phyloP scores from a whole-genome alignment of 2,329 filamentous ascomycete genomes.

The Waltergamsia citrina region DNA sequence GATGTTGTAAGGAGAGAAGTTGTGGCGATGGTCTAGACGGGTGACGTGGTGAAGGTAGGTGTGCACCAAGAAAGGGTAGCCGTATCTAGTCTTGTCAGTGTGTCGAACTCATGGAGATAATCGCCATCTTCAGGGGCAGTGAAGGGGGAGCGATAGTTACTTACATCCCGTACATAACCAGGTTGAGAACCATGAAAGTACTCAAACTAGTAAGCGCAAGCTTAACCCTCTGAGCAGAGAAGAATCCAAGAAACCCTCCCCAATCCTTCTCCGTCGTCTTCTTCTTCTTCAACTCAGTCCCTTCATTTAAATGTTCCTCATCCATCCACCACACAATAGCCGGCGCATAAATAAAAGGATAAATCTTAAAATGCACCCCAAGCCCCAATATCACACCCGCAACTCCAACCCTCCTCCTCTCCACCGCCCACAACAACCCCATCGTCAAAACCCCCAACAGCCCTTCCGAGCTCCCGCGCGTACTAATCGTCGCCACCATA shows the following conservation, averaged over 20 bases:
- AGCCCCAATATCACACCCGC: slow-evolving; percentile 72
- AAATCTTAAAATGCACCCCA: slow-evolving; percentile 95
- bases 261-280: too few species aligned
- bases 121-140: background rate
- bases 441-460: slow-evolving; percentile 78
- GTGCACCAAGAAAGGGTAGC: slow-evolving; percentile 71
- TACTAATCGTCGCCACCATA: slow-evolving; percentile 97
- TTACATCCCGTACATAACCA: slow-evolving; percentile 67
- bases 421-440: slow-evolving; percentile 72
- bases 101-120: background rate
- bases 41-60: slow-evolving; percentile 91
- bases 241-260: slow-evolving; percentile 26
- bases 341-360: slow-evolving; percentile 90
- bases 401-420: slow-evolving; percentile 49
- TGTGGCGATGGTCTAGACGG: slow-evolving; percentile 92
- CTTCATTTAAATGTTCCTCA: too few species aligned
- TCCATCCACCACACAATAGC: slow-evolving; percentile 78
- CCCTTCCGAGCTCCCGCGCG: slow-evolving; percentile 87
- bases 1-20: slow-evolving; percentile 94
- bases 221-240: slow-evolving; percentile 43
- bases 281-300: too few species aligned
- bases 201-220: slow-evolving; percentile 56
- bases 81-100: slow-evolving; percentile 46
- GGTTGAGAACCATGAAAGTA: slow-evolving; percentile 67
- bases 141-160: too few species aligned